phyloP scores from a whole-genome alignment of 1,284 basidiomycete species.

The Mycosarcoma mackinlayi region DNA sequence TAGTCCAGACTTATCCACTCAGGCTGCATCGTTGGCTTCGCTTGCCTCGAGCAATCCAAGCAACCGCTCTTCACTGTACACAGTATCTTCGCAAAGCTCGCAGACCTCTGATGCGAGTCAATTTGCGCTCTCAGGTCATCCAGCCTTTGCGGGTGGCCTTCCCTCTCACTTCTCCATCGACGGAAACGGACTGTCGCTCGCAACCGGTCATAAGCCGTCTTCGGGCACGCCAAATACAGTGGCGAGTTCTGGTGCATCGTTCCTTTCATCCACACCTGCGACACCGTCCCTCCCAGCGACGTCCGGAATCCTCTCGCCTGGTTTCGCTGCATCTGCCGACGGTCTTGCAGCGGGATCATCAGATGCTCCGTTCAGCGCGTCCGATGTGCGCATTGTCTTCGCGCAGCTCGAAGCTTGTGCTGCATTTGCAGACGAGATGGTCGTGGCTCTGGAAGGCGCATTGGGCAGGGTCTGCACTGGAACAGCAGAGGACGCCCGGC shows the following conservation, averaged over 20 bases:
- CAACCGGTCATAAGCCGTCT: slow-evolving; percentile 1
- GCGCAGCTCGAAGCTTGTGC: slow-evolving; percentile 82
- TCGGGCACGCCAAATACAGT: slow-evolving; percentile 3
- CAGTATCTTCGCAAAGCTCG: slow-evolving; percentile 60
- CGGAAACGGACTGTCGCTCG: slow-evolving; percentile 16
- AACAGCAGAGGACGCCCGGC: slow-evolving; percentile 29
- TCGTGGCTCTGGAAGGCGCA: slow-evolving; percentile 68
- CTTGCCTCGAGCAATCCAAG: slow-evolving; percentile 53
- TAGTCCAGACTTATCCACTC: slow-evolving; percentile 19
- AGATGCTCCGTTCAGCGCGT: slow-evolving; percentile 73
- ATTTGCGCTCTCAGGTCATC: slow-evolving; percentile 23
- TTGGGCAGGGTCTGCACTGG: slow-evolving; percentile 52
- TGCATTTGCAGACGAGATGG: slow-evolving; percentile 77
- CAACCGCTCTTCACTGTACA: slow-evolving; percentile 62
- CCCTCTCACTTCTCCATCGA: slow-evolving; percentile 29
- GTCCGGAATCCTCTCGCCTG: slow-evolving; percentile 8
- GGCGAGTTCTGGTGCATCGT: slow-evolving; percentile 14
- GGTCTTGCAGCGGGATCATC: slow-evolving; percentile 4
- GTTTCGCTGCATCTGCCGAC: slow-evolving; percentile 9
- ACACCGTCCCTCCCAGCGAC: slow-evolving; percentile 32
- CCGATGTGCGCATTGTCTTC: slow-evolving; percentile 81
- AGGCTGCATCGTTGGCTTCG: slow-evolving; percentile 28
- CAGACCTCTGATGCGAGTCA: slow-evolving; percentile 50
- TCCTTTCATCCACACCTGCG: slow-evolving; percentile 12
- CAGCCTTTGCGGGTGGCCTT: slow-evolving; percentile 8